Conservation (phyloP, 2,329 filamentous ascomycete genomes). For the Diaporthe destruens region DNA sequence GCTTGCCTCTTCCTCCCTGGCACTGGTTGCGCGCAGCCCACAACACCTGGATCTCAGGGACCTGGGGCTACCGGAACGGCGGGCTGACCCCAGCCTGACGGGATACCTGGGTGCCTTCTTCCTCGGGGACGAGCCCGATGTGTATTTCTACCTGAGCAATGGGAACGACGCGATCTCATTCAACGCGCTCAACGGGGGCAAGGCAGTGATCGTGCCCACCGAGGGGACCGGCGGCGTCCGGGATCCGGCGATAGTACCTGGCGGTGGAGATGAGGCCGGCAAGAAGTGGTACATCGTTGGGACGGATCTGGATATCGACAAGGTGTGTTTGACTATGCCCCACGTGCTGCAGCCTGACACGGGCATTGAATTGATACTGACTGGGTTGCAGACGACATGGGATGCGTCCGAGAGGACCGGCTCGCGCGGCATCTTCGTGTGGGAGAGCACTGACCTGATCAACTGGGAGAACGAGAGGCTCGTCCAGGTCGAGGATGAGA, state of each 20-base stretch:
- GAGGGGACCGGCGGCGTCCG: slow-evolving; percentile 65
- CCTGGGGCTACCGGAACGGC: slow-evolving; percentile 46
- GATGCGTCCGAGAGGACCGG: slow-evolving; percentile 64
- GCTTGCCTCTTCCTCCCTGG: slow-evolving; percentile 24
- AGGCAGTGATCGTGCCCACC: slow-evolving; percentile 62
- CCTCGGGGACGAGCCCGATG: slow-evolving; percentile 64
- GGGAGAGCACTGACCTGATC: slow-evolving; percentile 65
- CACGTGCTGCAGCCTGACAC: too few relatives aligned
- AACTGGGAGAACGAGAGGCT: slow-evolving; percentile 63
- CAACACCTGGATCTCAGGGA: slow-evolving; percentile 35
- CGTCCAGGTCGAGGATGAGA: slow-evolving; percentile 63
- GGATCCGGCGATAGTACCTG: slow-evolving; percentile 63
- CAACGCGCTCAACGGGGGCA: slow-evolving; percentile 61
- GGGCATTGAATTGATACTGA: slow-evolving; percentile 33
- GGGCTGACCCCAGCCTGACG: slow-evolving; percentile 56
- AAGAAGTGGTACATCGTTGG: slow-evolving; percentile 69
- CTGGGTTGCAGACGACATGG: slow-evolving; percentile 59
- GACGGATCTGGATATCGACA: slow-evolving; percentile 65
- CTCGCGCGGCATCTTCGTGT: slow-evolving; percentile 65
- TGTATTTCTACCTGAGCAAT: slow-evolving; percentile 67
- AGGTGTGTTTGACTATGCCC: slow-evolving; percentile 46
- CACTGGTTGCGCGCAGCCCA: slow-evolving; percentile 13
- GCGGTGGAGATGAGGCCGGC: slow-evolving; percentile 59
- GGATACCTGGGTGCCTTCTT: slow-evolving; percentile 69
- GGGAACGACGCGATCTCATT: slow-evolving; percentile 64